phyloP scores from a whole-genome alignment of 352 stramenopile genomes.

The Pythium dissimile region DNA sequence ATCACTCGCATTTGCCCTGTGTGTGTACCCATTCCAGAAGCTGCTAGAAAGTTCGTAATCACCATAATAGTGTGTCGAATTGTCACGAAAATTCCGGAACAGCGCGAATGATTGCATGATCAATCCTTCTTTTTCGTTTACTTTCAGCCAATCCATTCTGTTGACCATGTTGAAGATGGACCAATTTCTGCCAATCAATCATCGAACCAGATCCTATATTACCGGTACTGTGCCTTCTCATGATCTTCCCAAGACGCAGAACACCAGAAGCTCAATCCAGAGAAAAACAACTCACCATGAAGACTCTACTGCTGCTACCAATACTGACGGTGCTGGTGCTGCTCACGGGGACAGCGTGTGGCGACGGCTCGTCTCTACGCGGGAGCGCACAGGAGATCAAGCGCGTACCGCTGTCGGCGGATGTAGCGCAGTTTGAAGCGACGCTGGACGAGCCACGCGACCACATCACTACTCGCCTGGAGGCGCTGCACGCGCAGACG shows the following conservation, averaged over 20 bases:
- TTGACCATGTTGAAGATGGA: no score
- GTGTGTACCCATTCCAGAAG: conserved; percentile 15
- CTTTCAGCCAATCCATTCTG: conserved; percentile 2
- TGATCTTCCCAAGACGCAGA: no score
- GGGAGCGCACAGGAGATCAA: conserved; percentile 2
- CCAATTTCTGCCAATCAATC: background rate
- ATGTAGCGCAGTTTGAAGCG: background rate
- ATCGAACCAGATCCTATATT: background rate
- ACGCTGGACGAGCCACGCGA: background rate
- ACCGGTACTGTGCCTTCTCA: no score
- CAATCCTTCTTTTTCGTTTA: no score
- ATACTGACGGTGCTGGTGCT: background rate
- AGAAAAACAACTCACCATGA: no score
- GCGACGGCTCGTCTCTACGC: background rate
- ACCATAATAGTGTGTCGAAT: conserved; percentile 8
- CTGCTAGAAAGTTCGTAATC: conserved; percentile 17
- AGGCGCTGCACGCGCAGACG: background rate
- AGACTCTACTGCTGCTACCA: no score
- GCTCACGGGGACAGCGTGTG: background rate
- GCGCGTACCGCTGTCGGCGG: conserved; percentile 1
- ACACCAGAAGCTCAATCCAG: no score
- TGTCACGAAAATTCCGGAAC: conserved; percentile 12
- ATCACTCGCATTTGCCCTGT: no score
- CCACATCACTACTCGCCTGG: background rate
- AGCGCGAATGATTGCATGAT: background rate